These are phyloP conservation scores for Kluyveromyces marxianus DNA, from an alignment of 1,139 yeast genomes.

Conservation along the genomic window DNA sequence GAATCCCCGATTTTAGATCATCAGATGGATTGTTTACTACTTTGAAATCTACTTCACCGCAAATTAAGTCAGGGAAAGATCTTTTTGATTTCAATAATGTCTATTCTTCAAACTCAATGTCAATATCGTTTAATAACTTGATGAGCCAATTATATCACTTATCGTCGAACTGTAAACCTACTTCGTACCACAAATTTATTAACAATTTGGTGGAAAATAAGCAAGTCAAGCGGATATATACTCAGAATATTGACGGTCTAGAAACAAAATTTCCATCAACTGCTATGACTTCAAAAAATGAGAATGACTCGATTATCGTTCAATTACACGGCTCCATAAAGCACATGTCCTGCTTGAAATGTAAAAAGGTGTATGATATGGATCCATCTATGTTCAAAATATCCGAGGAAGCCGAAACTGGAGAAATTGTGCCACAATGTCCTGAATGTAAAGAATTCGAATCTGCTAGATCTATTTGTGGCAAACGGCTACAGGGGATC, in stretches of 20 bases:
- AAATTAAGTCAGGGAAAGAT: constrained; percentile 65
- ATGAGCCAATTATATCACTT: constrained; percentile 54
- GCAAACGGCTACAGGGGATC: constrained; percentile 66
- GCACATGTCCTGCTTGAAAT: constrained; percentile 67
- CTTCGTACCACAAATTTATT: constrained; percentile 63
- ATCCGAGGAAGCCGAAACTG: constrained; percentile 13
- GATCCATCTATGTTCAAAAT: constrained; percentile 35
- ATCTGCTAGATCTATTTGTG: constrained; percentile 43
- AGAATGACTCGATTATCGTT: constrained; percentile 44
- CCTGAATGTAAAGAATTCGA: constrained; percentile 52
- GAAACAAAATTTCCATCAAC: constrained; percentile 39
- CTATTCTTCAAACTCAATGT: constrained; percentile 57
- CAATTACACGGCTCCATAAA: constrained; percentile 79
- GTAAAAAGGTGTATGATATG: constrained; percentile 44
- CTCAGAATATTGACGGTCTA: constrained; percentile 57
- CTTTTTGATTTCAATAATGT: constrained; percentile 66
- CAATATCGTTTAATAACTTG: constrained; percentile 63
- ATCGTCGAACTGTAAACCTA: constrained; percentile 55
- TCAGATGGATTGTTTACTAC: constrained; percentile 67
- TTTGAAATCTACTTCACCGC: constrained; percentile 36
- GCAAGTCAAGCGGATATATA: constrained; percentile 63
- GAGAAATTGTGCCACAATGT: constrained; percentile 40
- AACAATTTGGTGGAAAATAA: constrained; percentile 52
- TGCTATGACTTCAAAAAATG: constrained; percentile 29
- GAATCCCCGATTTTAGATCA: constrained; percentile 85